A percentile compares a stretch with the other conserved stretches of the same genome.
Conservation (phyloP, 257 asterid species). For the Rhazya stricta region DNA sequence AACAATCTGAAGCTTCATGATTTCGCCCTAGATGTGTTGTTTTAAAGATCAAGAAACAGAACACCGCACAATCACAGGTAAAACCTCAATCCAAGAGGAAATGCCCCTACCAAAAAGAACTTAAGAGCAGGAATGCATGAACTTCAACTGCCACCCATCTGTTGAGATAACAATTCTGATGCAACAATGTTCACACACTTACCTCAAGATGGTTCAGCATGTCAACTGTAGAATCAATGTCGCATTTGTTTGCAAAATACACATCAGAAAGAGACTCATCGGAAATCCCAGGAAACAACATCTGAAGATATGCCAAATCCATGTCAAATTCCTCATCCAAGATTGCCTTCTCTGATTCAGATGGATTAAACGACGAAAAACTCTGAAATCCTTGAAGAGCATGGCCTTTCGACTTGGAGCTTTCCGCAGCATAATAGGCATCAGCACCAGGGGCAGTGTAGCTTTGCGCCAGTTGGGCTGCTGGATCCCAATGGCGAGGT, state of each 20-base stretch:
- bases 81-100: background rate
- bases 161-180: conserved; percentile 1
- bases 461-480: conserved; percentile 28
- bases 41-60: background rate
- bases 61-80: background rate
- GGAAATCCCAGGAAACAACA: conserved; percentile 74
- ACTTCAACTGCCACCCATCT: background rate
- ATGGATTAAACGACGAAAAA: conserved; percentile 43
- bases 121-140: background rate
- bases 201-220: conserved; percentile 85
- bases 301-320: conserved; percentile 67
- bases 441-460: conserved; percentile 19
- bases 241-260: conserved; percentile 54
- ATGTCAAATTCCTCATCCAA: conserved; percentile 48
- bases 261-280: conserved; percentile 64
- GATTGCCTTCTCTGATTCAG: conserved; percentile 31
- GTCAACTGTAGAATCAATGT: conserved; percentile 66
- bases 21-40: background rate
- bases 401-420: conserved; percentile 34
- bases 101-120: background rate
- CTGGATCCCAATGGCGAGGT: conserved; percentile 27
- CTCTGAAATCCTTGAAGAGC: conserved; percentile 37
- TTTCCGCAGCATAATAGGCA: conserved; percentile 25
- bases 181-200: conserved; percentile 1
- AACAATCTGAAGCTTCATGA: background rate